Base-by-base conservation (phyloP, 2,329 filamentous ascomycete genomes). In the Acephala macrosclerotiorum region DNA sequence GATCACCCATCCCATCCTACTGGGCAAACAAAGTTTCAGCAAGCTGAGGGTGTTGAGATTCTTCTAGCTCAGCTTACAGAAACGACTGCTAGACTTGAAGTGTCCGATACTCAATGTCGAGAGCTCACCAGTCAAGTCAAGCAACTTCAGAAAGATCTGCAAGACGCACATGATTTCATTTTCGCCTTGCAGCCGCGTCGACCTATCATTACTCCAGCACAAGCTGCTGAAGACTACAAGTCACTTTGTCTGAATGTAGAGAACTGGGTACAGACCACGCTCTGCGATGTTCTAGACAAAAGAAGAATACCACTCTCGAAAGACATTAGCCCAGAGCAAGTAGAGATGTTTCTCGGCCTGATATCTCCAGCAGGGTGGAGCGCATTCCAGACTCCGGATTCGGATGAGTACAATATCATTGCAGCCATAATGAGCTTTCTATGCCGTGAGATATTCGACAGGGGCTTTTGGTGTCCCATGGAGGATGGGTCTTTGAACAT, bases 371-470 rank as follows among this genome's bases (percentile, higher is more conserved):
- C 51, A 22, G 68, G 66, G 33, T 55, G 40, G 22, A 56, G 64
- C 11, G 58, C 63, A 3, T 66, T 59, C 42, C n/a, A 29, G 20
- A 58, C n/a, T 47, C 58, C 45, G 1, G 61, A 63, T 2, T 66
- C 68, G 9, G 68, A 68, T 20, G 66, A 63, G 47, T 60, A 70
- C 26, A 70, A 68, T 47, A 57, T 68, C 14, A 63, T 64, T 51
- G 60, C 65, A 18, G 60, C 58, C 9, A 60, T 69, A 22, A 64
- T 69, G 65, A 51, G 56, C 20, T 69, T 64, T 53, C 58, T 67
- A 1, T 57, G 40, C 20, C 7, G 14, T 1, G 42, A 66, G 9
- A 62, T 69, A 8, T 67, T 69, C 45, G 25, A 53, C 14, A 59
- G 40, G 35, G 53, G 65, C 5, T 69, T 67, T 25, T 69, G 65